A percentile compares a stretch with the other conserved stretches of the same genome.
Evolutionary conservation across 441 rosid genomes (phyloP).

Genomic region (Iberis amara): DNA sequence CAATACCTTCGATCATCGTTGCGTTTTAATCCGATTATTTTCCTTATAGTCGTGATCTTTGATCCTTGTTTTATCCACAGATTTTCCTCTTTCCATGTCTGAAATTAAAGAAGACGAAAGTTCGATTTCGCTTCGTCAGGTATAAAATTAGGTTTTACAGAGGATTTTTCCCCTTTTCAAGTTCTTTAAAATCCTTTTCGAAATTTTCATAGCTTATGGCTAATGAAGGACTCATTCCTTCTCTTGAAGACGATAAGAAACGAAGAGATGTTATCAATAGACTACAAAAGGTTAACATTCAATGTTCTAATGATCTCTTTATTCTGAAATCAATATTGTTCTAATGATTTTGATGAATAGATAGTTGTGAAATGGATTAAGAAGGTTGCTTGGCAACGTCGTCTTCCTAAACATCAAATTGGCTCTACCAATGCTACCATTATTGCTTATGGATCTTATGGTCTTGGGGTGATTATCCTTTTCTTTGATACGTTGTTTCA

Average conservation of each 20-base stretch:
- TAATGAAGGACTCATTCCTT: constrained; percentile 39
- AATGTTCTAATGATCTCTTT: not conserved
- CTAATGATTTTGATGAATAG: constrained; percentile 28
- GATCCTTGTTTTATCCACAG: constrained; percentile 10
- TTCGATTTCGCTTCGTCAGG: constrained; percentile 43
- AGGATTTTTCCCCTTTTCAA: too few relatives aligned
- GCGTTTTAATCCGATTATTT: not conserved
- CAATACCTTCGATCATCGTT: constrained; percentile 2
- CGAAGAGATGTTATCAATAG: constrained; percentile 32
- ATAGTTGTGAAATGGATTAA: constrained; percentile 44
- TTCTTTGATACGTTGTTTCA: not conserved
- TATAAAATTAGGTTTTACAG: not conserved
- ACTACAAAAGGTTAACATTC: constrained; percentile 31
- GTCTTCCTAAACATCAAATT: constrained; percentile 37
- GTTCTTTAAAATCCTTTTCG: too few relatives aligned
- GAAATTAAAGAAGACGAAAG: constrained; percentile 34
- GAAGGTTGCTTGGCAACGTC: constrained; percentile 50
- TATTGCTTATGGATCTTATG: constrained; percentile 54
- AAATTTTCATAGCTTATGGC: constrained; percentile 31
- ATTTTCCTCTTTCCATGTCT: constrained; percentile 20
- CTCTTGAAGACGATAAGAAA: constrained; percentile 38
- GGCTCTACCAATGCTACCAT: constrained; percentile 39
- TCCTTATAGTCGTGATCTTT: not conserved
- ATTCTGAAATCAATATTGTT: not conserved
- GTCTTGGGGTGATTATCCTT: constrained; percentile 41